Evolutionary conservation across 345 rosid genomes (phyloP).

Genomic region (Citrus medica): DNA sequence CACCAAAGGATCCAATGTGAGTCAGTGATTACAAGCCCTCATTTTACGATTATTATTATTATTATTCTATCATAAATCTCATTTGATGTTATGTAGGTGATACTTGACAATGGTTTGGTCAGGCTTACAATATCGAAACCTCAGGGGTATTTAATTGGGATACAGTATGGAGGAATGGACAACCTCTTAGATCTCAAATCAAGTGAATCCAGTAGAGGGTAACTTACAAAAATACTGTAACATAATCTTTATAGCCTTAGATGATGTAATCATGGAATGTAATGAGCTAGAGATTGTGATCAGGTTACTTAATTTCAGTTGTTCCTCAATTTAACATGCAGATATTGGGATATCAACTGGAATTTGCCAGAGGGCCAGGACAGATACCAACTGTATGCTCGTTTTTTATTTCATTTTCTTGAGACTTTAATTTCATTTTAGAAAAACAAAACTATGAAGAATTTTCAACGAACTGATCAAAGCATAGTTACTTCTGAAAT

Average conservation of each 20-base stretch:
- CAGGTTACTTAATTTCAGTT: neutral
- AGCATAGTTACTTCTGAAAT: neutral
- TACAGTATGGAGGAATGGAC: slow-evolving; percentile 36
- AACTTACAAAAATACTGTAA: slow-evolving; percentile 5
- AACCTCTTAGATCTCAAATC: slow-evolving; percentile 31
- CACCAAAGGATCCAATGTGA: slow-evolving; percentile 23
- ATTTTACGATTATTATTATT: too few species aligned
- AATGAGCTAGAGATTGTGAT: neutral
- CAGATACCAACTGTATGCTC: slow-evolving; percentile 24
- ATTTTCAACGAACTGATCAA: neutral
- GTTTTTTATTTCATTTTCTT: neutral
- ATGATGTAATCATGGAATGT: too few species aligned
- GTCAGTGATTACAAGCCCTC: neutral
- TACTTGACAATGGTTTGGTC: slow-evolving; percentile 25
- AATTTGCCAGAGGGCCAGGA: slow-evolving; percentile 24
- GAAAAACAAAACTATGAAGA: neutral
- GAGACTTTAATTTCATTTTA: neutral
- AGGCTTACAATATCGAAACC: slow-evolving; percentile 28
- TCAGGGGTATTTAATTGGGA: slow-evolving; percentile 25
- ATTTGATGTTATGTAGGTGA: slow-evolving; percentile 20
- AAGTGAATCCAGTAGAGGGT: slow-evolving; percentile 34
- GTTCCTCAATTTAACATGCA: slow-evolving; percentile 1
- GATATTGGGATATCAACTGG: slow-evolving; percentile 43
- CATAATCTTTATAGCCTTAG: neutral
- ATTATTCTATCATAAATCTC: neutral